These are phyloP conservation scores for Cyclotella atomus DNA, from an alignment of 108 stramenopile species.

Conservation along the genomic window DNA sequence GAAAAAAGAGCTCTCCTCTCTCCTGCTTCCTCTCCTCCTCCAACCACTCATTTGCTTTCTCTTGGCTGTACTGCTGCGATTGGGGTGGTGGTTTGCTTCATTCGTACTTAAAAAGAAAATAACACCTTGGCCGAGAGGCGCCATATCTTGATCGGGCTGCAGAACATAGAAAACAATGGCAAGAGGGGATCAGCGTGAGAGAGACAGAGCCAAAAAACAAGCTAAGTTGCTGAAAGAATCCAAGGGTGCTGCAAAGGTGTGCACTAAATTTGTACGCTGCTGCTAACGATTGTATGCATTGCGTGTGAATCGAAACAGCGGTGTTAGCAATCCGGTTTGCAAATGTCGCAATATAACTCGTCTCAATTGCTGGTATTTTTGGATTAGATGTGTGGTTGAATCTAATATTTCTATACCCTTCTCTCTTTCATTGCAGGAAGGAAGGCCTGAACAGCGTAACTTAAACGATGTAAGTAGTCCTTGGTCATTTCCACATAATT, in stretches of 20 bases:
- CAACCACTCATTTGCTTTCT: background rate
- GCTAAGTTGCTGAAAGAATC: conserved; percentile 50
- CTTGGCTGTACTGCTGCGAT: too few species aligned
- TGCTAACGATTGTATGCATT: background rate
- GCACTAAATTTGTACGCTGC: conserved; percentile 1
- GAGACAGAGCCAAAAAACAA: conserved; percentile 80
- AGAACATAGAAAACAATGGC: too few species aligned
- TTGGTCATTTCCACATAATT: background rate
- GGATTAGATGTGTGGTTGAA: background rate
- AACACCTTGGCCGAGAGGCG: conserved; percentile 2
- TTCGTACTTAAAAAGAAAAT: background rate
- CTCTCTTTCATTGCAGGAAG: too few species aligned
- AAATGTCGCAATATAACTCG: too few species aligned
- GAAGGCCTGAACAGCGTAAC: conserved; percentile 71
- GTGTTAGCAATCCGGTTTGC: too few species aligned
- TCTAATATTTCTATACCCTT: background rate
- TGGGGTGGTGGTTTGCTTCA: background rate
- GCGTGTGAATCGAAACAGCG: too few species aligned
- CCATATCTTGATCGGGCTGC: background rate
- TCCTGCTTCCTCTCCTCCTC: background rate
- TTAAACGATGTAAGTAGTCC: conserved; percentile 42
- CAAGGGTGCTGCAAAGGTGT: conserved; percentile 55
- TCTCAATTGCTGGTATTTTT: too few species aligned
- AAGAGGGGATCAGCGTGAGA: conserved; percentile 81
- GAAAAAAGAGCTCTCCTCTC: too few species aligned